Percentiles rank a stretch among this genome's conserved stretches.
phyloP scores from a whole-genome alignment of 2,329 filamentous ascomycete genomes.

The Penicillium sp. region DNA sequence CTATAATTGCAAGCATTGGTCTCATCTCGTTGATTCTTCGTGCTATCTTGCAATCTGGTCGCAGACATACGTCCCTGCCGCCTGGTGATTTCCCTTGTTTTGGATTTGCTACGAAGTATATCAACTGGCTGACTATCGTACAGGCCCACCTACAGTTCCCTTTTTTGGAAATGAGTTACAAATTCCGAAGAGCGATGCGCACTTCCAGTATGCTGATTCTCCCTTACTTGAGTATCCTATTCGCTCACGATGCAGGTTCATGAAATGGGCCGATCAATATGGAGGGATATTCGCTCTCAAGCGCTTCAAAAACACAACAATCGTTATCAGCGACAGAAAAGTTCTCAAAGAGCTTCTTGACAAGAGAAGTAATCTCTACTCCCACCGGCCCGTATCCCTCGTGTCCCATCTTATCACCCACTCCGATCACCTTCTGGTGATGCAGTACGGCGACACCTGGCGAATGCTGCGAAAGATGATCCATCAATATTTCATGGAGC shows the following conservation, averaged over 20 bases:
- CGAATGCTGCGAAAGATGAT: conserved; percentile 49
- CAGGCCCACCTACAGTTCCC: too few relatives aligned
- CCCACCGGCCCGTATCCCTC: background rate
- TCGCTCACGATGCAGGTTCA: background rate
- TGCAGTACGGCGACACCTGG: conserved; percentile 40
- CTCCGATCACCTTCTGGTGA: conserved; percentile 1
- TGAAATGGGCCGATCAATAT: background rate
- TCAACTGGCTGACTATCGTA: too few relatives aligned
- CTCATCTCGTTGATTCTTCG: too few relatives aligned
- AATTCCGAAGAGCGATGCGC: too few relatives aligned
- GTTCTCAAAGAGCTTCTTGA: background rate
- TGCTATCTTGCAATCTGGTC: too few relatives aligned
- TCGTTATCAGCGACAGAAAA: background rate
- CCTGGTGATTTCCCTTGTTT: too few relatives aligned
- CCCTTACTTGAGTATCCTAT: too few relatives aligned
- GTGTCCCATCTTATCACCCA: conserved; percentile 1
- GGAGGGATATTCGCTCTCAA: background rate
- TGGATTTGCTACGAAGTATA: too few relatives aligned
- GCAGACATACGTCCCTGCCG: too few relatives aligned
- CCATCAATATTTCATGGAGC: conserved; percentile 51
- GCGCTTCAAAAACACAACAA: background rate
- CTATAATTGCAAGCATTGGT: too few relatives aligned
- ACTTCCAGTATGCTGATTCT: too few relatives aligned
- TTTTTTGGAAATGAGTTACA: too few relatives aligned
- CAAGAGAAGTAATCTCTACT: background rate